Conservation (phyloP, 306 rosid species). For the Glycyrrhiza uralensis region DNA sequence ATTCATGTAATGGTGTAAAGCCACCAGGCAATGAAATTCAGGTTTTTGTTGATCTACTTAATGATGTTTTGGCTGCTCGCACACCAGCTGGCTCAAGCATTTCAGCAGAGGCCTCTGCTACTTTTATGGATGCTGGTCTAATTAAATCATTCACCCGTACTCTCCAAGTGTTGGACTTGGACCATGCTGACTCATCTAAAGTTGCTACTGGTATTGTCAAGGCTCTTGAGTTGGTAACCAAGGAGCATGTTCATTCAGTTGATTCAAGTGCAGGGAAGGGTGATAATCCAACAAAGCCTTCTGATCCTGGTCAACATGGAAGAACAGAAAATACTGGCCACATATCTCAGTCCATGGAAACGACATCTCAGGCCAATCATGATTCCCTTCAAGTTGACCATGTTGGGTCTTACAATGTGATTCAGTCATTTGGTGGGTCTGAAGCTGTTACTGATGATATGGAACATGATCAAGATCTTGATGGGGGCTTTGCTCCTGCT, state of each 20-base stretch:
- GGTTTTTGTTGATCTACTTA: slow-evolving; percentile 78
- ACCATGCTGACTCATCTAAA: slow-evolving; percentile 86
- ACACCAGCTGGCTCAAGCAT: slow-evolving; percentile 85
- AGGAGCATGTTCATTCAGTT: slow-evolving; percentile 72
- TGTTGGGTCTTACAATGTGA: slow-evolving; percentile 53
- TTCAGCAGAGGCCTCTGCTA: slow-evolving; percentile 77
- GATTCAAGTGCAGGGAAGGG: slow-evolving; percentile 67
- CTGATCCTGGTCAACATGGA: slow-evolving; percentile 57
- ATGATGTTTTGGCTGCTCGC: slow-evolving; percentile 85
- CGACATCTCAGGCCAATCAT: slow-evolving; percentile 57
- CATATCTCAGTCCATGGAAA: slow-evolving; percentile 61
- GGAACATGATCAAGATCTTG: slow-evolving; percentile 96
- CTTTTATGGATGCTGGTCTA: slow-evolving; percentile 87
- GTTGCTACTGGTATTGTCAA: slow-evolving; percentile 79
- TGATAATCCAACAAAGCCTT: slow-evolving; percentile 54
- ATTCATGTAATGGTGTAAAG: slow-evolving; percentile 56
- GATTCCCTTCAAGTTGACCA: slow-evolving; percentile 57
- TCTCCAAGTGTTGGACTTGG: slow-evolving; percentile 85
- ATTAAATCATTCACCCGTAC: slow-evolving; percentile 63
- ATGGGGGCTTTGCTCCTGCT: slow-evolving; percentile 63
- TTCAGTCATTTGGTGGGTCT: slow-evolving; percentile 78
- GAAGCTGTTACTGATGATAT: slow-evolving; percentile 92
- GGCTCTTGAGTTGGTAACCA: slow-evolving; percentile 89
- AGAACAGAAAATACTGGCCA: slow-evolving; percentile 49
- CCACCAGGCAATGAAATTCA: slow-evolving; percentile 67